Evolutionary conservation across 2,329 filamentous ascomycete species (phyloP).

Genomic region (Dothideomycetes sp.): DNA sequence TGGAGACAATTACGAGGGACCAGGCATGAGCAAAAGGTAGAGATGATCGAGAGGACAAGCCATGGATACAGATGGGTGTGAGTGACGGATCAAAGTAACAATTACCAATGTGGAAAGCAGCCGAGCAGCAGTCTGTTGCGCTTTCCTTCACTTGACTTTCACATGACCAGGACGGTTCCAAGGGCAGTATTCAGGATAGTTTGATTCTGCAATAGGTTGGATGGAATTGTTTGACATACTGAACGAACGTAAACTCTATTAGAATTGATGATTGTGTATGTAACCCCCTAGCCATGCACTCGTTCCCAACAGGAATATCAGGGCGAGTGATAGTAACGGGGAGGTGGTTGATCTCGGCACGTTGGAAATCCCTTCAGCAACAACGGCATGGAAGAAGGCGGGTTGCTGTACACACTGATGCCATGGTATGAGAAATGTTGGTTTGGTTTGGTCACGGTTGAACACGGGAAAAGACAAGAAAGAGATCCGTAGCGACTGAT

Average conservation of each 20-base stretch:
- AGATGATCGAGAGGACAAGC: no score
- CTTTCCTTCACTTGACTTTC: background rate
- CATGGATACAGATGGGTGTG: no score
- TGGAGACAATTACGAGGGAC: background rate
- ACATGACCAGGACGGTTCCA: no score
- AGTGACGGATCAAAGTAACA: background rate
- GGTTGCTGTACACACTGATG: constrained; percentile 67
- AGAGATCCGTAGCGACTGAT: constrained; percentile 2
- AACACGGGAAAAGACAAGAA: constrained; percentile 1
- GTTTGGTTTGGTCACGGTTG: background rate
- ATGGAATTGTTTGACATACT: constrained; percentile 1
- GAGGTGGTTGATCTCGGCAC: constrained; percentile 52
- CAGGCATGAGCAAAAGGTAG: no score
- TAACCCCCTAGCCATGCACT: constrained; percentile 58
- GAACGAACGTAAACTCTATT: background rate
- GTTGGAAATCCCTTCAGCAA: constrained; percentile 56
- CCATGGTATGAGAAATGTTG: constrained; percentile 32
- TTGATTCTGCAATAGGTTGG: background rate
- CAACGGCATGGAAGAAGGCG: constrained; percentile 47
- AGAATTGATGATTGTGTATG: no score
- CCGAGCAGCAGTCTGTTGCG: background rate
- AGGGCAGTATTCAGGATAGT: no score
- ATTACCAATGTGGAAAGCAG: background rate
- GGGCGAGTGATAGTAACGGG: constrained; percentile 58
- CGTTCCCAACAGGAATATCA: constrained; percentile 41